phyloP scores from a whole-genome alignment of 345 rosid genomes.

The Bruguiera parviflora region DNA sequence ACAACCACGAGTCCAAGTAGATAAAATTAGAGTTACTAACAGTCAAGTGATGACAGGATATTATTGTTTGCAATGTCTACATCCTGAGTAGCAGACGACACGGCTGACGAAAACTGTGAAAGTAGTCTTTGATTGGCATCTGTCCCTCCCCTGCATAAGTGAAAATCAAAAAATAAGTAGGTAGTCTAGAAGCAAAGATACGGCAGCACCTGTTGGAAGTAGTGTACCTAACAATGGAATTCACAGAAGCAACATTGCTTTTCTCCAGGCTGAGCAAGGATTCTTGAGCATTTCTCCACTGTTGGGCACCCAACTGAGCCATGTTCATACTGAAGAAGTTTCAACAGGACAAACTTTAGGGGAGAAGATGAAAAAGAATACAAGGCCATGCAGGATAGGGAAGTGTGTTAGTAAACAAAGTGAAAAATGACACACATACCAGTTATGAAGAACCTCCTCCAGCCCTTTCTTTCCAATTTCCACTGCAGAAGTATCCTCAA shows the following conservation, averaged over 20 bases:
- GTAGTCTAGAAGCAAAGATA: slow-evolving; percentile 8
- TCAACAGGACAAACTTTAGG: slow-evolving; percentile 21
- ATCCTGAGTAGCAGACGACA: slow-evolving; percentile 63
- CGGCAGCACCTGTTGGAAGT: slow-evolving; percentile 5
- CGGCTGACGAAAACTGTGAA: slow-evolving; percentile 65
- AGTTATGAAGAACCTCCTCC: slow-evolving; percentile 73
- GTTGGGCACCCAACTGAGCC: slow-evolving; percentile 73
- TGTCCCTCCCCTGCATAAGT: slow-evolving; percentile 56
- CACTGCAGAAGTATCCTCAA: slow-evolving; percentile 65
- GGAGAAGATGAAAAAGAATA: background rate
- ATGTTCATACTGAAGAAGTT: slow-evolving; percentile 58
- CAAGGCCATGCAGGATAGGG: background rate
- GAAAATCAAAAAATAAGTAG: background rate
- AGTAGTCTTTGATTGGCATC: slow-evolving; percentile 66
- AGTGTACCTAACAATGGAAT: slow-evolving; percentile 75
- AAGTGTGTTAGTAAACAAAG: too few species aligned
- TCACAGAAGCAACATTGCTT: slow-evolving; percentile 78
- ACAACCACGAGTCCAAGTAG: background rate
- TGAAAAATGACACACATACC: slow-evolving; percentile 39
- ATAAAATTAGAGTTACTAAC: slow-evolving; percentile 48
- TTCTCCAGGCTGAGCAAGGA: slow-evolving; percentile 76
- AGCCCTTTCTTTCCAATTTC: slow-evolving; percentile 75
- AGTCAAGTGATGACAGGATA: slow-evolving; percentile 65
- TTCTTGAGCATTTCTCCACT: slow-evolving; percentile 89
- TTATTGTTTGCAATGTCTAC: slow-evolving; percentile 56